Conservation (phyloP, 805 yeast genomes). For the Ogataea degrootiae region DNA sequence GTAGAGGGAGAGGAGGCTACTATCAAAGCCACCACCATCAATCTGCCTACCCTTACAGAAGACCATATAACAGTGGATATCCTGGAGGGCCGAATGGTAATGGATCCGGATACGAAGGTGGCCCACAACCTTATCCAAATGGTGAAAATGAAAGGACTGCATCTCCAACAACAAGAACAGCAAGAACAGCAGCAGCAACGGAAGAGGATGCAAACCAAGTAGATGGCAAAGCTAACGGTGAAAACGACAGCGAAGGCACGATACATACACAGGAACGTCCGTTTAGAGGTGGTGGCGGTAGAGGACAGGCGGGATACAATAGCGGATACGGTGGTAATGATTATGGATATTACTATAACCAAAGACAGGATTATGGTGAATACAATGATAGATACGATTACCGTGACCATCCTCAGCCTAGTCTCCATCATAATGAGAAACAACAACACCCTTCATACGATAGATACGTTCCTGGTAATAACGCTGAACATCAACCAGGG, state of each 20-base stretch:
- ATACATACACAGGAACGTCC: not conserved
- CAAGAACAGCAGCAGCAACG: not conserved
- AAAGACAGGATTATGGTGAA: slow-evolving; percentile 1
- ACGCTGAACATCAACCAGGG: no score
- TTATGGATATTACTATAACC: not conserved
- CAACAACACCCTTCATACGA: not conserved
- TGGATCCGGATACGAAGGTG: not conserved
- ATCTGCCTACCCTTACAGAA: slow-evolving; percentile 2
- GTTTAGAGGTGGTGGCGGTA: not conserved
- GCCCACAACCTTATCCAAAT: not conserved
- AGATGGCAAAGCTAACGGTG: not conserved
- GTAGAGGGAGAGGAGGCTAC: slow-evolving; percentile 5
- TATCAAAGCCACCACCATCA: not conserved
- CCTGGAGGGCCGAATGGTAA: not conserved
- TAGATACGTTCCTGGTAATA: no score
- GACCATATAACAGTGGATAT: slow-evolving; percentile 3
- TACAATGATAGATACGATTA: slow-evolving; percentile 3
- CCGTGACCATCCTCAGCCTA: not conserved
- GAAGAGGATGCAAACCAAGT: not conserved
- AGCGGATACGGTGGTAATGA: slow-evolving; percentile 7
- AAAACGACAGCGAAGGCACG: not conserved
- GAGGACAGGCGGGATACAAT: slow-evolving; percentile 1
- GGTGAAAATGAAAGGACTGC: not conserved
- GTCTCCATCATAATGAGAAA: not conserved
- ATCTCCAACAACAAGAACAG: not conserved